Evolutionary conservation across 345 rosid genomes (phyloP), one percentile per base, ranked within the genome.

Genomic region (Moricandia moricandioides): DNA sequence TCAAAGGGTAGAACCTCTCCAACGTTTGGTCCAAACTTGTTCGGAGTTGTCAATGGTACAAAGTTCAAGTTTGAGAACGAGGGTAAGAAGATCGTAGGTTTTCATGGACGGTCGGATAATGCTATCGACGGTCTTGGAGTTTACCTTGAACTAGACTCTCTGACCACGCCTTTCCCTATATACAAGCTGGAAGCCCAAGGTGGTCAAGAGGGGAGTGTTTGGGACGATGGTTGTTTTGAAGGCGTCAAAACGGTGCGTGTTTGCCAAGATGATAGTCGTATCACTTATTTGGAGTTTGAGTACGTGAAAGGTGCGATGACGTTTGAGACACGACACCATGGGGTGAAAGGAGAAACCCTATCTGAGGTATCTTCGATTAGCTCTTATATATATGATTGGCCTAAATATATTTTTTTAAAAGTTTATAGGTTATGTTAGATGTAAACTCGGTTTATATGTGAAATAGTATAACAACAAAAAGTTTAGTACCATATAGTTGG

Each of bases 1-100:
- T 74, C 78, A 66, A 66, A 65, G 45, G 78, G 78, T 12, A 74
- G 72, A 58, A 13, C 8, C 2, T 74, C 78, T 45, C 78, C 66
- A 45, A 18, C 37, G 17, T 74, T 57, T 66, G 78, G 78, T 57
- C 78, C 78, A 66, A 57, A 58, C 66, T 26, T 61, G 43, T 30
- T 75, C 4, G 69, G 79, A 60, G 3, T 49, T 10, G 29, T 70
- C 16, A 49, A 4, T 4, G 79, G 79, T 60, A 59, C 40, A 35
- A 68, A 75, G 73, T 75, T 75, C 0, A 30, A 6, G 33, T 21
- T 74, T 3, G 66, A 66, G 35, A 49, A 4, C 24, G 26, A 51
- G 13, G 64, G 47, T 39, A 73, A 40, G 57, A 73, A 73, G 71
- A 45, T 45, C 2, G 52, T 45, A 5, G 52, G 52, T 45, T 45